A percentile compares a stretch with the other conserved stretches of the same genome.
Conservation (phyloP, 2,329 filamentous ascomycete genomes). For the Monosporascus ibericus region DNA sequence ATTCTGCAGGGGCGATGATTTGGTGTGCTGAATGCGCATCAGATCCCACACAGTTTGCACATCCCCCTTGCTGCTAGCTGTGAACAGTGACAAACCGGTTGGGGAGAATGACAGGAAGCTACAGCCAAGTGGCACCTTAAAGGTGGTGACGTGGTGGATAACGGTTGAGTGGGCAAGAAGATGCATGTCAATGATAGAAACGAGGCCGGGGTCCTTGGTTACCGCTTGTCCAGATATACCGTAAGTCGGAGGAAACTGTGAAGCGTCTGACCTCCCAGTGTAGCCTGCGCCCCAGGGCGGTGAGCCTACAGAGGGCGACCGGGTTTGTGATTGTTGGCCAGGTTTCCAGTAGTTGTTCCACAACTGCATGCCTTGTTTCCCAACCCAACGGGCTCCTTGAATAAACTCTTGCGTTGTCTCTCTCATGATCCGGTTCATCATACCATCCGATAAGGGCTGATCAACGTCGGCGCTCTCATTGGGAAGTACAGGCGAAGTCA, state of each 20-base stretch:
- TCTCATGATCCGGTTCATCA: slow-evolving; percentile 71
- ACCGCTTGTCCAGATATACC: slow-evolving; percentile 52
- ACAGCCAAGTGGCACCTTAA: slow-evolving; percentile 66
- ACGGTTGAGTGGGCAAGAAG: slow-evolving; percentile 45
- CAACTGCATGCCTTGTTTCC: slow-evolving; percentile 69
- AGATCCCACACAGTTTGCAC: slow-evolving; percentile 78
- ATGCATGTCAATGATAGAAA: slow-evolving; percentile 69
- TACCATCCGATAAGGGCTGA: slow-evolving; percentile 62
- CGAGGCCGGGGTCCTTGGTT: slow-evolving; percentile 62
- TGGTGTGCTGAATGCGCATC: slow-evolving; percentile 58
- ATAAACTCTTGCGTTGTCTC: slow-evolving; percentile 75
- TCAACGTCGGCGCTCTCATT: slow-evolving; percentile 62
- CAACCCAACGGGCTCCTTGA: slow-evolving; percentile 67
- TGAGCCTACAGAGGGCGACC: slow-evolving; percentile 36
- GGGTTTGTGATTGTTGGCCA: slow-evolving; percentile 36
- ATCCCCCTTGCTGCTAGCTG: slow-evolving; percentile 78
- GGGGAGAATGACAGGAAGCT: slow-evolving; percentile 77
- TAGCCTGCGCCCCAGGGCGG: slow-evolving; percentile 42
- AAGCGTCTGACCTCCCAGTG: slow-evolving; percentile 39
- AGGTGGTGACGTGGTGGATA: slow-evolving; percentile 63
- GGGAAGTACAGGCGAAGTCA: slow-evolving; percentile 65
- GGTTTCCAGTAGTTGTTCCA: slow-evolving; percentile 77
- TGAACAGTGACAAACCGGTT: slow-evolving; percentile 67
- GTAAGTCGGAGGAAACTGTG: slow-evolving; percentile 71
- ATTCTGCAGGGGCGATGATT: slow-evolving; percentile 53